phyloP scores from a whole-genome alignment of 2,329 filamentous ascomycete species.

The Phoma sp. region DNA sequence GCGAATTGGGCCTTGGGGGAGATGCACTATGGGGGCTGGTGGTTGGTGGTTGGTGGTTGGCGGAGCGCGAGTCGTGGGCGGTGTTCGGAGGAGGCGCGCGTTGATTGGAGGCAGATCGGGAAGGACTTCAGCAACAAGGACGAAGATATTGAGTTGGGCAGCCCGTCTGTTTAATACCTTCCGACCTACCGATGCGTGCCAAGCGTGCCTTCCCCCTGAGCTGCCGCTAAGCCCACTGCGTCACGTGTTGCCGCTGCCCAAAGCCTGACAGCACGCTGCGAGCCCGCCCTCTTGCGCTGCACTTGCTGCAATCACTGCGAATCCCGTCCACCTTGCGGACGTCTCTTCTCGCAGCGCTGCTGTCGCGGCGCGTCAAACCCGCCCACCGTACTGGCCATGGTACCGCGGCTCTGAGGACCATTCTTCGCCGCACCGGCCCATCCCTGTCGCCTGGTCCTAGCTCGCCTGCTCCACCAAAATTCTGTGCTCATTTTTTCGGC shows the following conservation, averaged over 20 bases:
- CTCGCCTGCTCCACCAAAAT: constrained; percentile 17
- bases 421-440: constrained; percentile 8
- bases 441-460: constrained; percentile 19
- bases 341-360: neutral
- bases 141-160: constrained; percentile 20
- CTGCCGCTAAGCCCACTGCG: constrained; percentile 24
- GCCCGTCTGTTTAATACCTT: constrained; percentile 19
- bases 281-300: constrained; percentile 7
- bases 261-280: neutral
- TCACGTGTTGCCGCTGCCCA: constrained; percentile 15
- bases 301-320: neutral
- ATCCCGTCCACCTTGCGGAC: neutral
- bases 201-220: constrained; percentile 36
- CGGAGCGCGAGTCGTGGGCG: constrained; percentile 32
- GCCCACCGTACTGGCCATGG: neutral
- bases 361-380: neutral
- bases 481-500: constrained; percentile 20
- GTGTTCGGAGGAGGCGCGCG: constrained; percentile 40
- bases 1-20: constrained; percentile 28
- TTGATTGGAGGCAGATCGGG: constrained; percentile 45
- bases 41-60: constrained; percentile 18
- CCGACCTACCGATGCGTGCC: constrained; percentile 32
- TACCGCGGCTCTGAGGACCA: constrained; percentile 4
- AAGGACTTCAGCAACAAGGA: constrained; percentile 33
- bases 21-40: constrained; percentile 6